Conservation (phyloP, 805 yeast species). For the Teunomyces barrocoloradensis region DNA sequence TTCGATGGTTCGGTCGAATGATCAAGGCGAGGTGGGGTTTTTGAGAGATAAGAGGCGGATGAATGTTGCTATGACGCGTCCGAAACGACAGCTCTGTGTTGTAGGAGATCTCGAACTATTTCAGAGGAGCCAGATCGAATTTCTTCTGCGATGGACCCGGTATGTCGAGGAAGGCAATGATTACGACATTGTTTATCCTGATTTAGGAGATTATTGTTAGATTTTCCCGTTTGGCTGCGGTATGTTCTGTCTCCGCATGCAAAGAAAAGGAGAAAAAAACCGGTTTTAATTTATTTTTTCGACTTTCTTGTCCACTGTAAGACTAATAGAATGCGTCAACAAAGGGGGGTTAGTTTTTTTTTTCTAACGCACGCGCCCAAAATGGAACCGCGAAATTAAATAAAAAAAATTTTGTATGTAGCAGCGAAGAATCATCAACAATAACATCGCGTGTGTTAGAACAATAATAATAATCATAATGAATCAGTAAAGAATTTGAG, state of each 20-base stretch:
- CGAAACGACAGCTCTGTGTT: slow-evolving; percentile 79
- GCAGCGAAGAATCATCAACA: neutral
- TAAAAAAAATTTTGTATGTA: neutral
- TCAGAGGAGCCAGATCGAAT: slow-evolving; percentile 39
- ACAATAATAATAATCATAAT: too few species aligned
- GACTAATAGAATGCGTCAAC: neutral
- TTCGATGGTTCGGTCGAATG: slow-evolving; percentile 80
- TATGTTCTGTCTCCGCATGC: neutral
- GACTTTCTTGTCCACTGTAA: neutral
- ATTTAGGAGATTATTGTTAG: slow-evolving; percentile 24
- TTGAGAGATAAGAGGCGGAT: slow-evolving; percentile 73
- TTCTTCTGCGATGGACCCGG: slow-evolving; percentile 61
- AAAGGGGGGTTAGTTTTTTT: neutral
- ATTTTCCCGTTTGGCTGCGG: neutral
- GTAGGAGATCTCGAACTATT: slow-evolving; percentile 84
- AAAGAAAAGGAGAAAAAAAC: neutral
- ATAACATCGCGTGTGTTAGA: too few species aligned
- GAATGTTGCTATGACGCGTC: slow-evolving; percentile 92
- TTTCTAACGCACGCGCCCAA: neutral
- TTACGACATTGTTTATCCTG: slow-evolving; percentile 66
- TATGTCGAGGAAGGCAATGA: slow-evolving; percentile 58
- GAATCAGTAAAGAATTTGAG: too few species aligned
- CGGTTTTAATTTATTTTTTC: neutral
- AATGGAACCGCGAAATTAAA: neutral
- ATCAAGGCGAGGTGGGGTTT: slow-evolving; percentile 71